Base-by-base conservation (phyloP, 441 rosid species). In the Croton laevigatus region DNA sequence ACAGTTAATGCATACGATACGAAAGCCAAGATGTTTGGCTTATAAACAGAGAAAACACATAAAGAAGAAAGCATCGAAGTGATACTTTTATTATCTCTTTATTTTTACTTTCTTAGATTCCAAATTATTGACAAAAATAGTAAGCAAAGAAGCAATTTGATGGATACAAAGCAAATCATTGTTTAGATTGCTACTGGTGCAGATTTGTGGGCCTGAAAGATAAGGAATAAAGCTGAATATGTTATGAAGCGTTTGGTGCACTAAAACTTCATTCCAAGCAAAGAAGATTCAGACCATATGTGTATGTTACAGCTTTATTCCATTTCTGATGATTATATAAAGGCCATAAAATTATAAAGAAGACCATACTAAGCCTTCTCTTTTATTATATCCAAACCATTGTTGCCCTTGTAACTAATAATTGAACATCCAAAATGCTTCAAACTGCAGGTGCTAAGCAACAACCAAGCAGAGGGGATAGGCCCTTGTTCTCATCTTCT, bases 261-360 rank as follows among this genome's bases (percentile, higher is more conserved):
- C 76, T 72, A 75, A 55, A 87, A 85, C 86, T 84, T 67, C 70
- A 66, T 58, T 60, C 22, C 83, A 89, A 89, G 89, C 82, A 87
- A 89, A 82, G 88, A 84, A 87, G 91, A 86, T 87, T 82, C 86
- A 74, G 53, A 54, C 73, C 49, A 7, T 20, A 22, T 9, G 9
- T 17, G 2, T 51, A 3, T 3, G 6, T 3, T 16, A 11, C 3
- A 19, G 51, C 81, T 70, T 78, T 75, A 76, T 68, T 67, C 75
- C 73, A 49, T 75, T 71, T 68, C 52, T 44, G 23, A 58, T 60
- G 34, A 16, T 5, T 74, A 77, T 85, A 83, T 77, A 81, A 63
- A 75, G 79, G 69, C 79, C 60, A 22, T 37, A 58, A 72, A 59
- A 70, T 16, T 69, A 48, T 12, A 71, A 49, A 68, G 42, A 73